phyloP scores from a whole-genome alignment of 2,329 filamentous ascomycete genomes.

The Colletotrichum spinosum region DNA sequence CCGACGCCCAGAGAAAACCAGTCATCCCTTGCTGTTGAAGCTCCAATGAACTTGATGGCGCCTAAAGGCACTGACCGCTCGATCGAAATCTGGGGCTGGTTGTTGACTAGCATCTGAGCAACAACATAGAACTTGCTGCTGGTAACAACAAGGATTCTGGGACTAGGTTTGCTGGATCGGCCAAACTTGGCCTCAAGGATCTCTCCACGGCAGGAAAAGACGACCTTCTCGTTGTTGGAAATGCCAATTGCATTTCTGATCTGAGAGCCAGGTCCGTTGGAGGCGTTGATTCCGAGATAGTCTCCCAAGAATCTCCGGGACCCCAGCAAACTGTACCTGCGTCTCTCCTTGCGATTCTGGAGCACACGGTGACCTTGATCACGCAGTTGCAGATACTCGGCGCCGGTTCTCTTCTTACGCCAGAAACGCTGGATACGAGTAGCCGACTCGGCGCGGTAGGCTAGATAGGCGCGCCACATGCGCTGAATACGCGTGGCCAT shows the following conservation, averaged over 20 bases:
- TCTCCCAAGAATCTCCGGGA: conserved; percentile 94
- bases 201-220: conserved; percentile 94
- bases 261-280: conserved; percentile 81
- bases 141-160: conserved; percentile 86
- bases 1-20: conserved; percentile 95
- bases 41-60: conserved; percentile 87
- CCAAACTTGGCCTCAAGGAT: conserved; percentile 94
- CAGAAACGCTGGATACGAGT: conserved; percentile 95
- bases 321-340: conserved; percentile 90
- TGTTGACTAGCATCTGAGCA: conserved; percentile 84
- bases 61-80: conserved; percentile 87
- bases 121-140: conserved; percentile 90
- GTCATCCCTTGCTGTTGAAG: conserved; percentile 87
- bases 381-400: conserved; percentile 88
- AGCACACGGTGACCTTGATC: conserved; percentile 89
- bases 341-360: conserved; percentile 87
- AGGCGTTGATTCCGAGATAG: conserved; percentile 89
- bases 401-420: conserved; percentile 91
- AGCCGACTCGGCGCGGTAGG: conserved; percentile 91
- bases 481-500: conserved; percentile 98
- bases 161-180: conserved; percentile 92
- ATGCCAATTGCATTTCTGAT: conserved; percentile 82
- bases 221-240: conserved; percentile 75
- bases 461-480: conserved; percentile 95
- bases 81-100: conserved; percentile 82